These are phyloP conservation scores for Hypoxylon sp. DNA, from an alignment of 2,329 filamentous ascomycete species.

Conservation along the genomic window DNA sequence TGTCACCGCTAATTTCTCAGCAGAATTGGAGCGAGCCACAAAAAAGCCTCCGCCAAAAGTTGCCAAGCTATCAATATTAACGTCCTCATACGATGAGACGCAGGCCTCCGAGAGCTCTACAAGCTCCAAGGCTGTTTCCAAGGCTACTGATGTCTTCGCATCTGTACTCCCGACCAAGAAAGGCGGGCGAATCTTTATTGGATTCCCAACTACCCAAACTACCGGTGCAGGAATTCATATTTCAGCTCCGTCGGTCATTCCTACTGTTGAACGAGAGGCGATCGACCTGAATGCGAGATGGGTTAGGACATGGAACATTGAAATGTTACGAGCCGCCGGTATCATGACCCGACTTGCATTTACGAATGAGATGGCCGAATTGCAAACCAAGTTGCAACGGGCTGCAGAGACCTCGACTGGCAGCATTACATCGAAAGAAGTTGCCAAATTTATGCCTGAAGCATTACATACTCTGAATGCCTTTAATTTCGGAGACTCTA, in stretches of 20 bases:
- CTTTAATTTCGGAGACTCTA: slow-evolving; percentile 91
- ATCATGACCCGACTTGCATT: slow-evolving; percentile 92
- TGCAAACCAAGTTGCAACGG: slow-evolving; percentile 73
- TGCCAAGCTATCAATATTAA: slow-evolving; percentile 88
- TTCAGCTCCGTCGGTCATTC: slow-evolving; percentile 95
- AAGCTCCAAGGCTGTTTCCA: slow-evolving; percentile 62
- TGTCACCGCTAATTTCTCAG: slow-evolving; percentile 79
- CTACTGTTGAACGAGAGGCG: slow-evolving; percentile 95
- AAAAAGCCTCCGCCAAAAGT: slow-evolving; percentile 95
- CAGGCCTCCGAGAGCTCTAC: slow-evolving; percentile 73
- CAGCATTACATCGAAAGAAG: slow-evolving; percentile 73
- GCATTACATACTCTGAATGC: slow-evolving; percentile 88
- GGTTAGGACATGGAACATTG: slow-evolving; percentile 95
- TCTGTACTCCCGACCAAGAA: slow-evolving; percentile 91
- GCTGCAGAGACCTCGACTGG: slow-evolving; percentile 61
- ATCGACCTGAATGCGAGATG: slow-evolving; percentile 97
- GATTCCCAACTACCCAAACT: slow-evolving; percentile 97
- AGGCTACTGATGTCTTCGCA: slow-evolving; percentile 84
- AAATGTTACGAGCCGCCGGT: slow-evolving; percentile 91
- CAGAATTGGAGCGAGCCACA: slow-evolving; percentile 93
- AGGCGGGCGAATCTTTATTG: slow-evolving; percentile 92
- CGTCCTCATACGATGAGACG: slow-evolving; percentile 89
- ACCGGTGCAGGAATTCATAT: slow-evolving; percentile 95
- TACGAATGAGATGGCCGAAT: slow-evolving; percentile 84
- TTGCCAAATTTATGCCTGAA: slow-evolving; percentile 79